These are phyloP conservation scores for Ophiosphaerella korrae DNA, from an alignment of 2,329 filamentous ascomycete species.

Conservation along the genomic window DNA sequence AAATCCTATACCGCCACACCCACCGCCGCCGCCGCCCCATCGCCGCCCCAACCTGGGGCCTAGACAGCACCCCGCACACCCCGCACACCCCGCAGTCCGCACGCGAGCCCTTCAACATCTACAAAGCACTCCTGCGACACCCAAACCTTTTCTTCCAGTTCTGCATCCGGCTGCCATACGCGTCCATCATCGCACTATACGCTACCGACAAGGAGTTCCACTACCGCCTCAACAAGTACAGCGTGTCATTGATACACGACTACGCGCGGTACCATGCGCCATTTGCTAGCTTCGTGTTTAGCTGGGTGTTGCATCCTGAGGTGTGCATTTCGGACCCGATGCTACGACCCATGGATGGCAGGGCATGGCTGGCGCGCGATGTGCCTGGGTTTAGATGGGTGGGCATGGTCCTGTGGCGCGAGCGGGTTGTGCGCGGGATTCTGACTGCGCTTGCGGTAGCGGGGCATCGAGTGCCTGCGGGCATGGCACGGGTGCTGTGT, in stretches of 20 bases:
- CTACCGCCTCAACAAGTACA: slow-evolving; percentile 55
- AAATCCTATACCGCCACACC: slow-evolving; percentile 25
- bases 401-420: slow-evolving; percentile 61
- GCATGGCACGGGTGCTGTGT: slow-evolving; percentile 55
- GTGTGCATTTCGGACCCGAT: slow-evolving; percentile 66
- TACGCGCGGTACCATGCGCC: slow-evolving; percentile 62
- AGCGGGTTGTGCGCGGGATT: slow-evolving; percentile 58
- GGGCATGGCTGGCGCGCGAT: slow-evolving; percentile 35
- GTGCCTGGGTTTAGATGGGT: slow-evolving; percentile 72
- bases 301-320: slow-evolving; percentile 63
- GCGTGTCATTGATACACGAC: slow-evolving; percentile 59
- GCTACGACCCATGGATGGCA: slow-evolving; percentile 51
- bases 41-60: slow-evolving; percentile 25
- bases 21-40: slow-evolving; percentile 31
- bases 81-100: background rate
- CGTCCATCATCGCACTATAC: slow-evolving; percentile 38
- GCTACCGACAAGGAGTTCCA: slow-evolving; percentile 49
- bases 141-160: slow-evolving; percentile 45
- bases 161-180: slow-evolving; percentile 29
- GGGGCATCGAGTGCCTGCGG: slow-evolving; percentile 56
- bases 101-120: slow-evolving; percentile 36
- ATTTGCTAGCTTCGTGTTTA: slow-evolving; percentile 62
- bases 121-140: slow-evolving; percentile 42
- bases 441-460: slow-evolving; percentile 65
- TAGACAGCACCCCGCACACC: slow-evolving; percentile 5